Percentiles rank a stretch among this genome's conserved stretches.
phyloP scores from a whole-genome alignment of 306 rosid genomes.

The Sindora glabra region DNA sequence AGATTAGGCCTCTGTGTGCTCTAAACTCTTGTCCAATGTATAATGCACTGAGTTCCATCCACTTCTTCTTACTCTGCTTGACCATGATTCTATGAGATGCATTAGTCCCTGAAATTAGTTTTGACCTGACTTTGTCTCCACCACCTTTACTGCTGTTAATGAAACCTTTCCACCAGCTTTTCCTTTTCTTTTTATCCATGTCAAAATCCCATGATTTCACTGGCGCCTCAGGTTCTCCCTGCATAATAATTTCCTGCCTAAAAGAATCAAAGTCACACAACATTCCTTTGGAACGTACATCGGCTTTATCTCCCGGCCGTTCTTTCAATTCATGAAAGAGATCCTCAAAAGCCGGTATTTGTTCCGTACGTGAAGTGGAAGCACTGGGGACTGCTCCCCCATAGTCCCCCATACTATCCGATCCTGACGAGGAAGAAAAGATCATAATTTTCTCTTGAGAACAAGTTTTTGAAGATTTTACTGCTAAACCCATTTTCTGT shows the following conservation, averaged over 20 bases:
- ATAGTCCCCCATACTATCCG: conserved; percentile 39
- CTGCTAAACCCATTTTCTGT: conserved; percentile 42
- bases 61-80: conserved; percentile 42
- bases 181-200: conserved; percentile 26
- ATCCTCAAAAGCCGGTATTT: conserved; percentile 10
- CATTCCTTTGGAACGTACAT: conserved; percentile 10
- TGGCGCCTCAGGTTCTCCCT: conserved; percentile 19
- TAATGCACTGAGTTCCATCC: conserved; percentile 58
- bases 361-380: conserved; percentile 14
- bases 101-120: conserved; percentile 4
- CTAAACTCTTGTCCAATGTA: conserved; percentile 59
- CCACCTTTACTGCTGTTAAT: conserved; percentile 18
- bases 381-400: conserved; percentile 36
- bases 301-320: conserved; percentile 3
- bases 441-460: conserved; percentile 12
- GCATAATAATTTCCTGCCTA: conserved; percentile 5
- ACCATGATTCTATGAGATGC: conserved; percentile 35
- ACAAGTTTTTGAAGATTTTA: conserved; percentile 22
- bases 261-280: conserved; percentile 2
- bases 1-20: conserved; percentile 73
- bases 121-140: conserved; percentile 16
- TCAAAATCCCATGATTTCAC: conserved; percentile 24
- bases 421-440: conserved; percentile 18
- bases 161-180: conserved; percentile 53
- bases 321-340: conserved; percentile 10